These are phyloP conservation scores for Panicum hallii DNA, from an alignment of 202 grass and related monocot species.

Conservation along the genomic window DNA sequence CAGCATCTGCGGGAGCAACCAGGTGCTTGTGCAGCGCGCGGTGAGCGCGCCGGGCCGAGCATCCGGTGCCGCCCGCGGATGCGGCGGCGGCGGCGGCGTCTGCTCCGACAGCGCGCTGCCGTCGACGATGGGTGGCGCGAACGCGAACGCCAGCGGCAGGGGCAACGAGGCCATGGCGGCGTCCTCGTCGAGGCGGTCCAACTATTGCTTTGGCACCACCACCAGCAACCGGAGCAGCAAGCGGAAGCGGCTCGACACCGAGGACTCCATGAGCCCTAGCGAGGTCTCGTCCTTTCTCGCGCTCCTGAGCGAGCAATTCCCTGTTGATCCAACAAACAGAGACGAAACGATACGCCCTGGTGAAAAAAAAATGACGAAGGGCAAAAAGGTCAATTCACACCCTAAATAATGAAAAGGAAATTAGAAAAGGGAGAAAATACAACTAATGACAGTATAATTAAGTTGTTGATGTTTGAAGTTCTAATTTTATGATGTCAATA, in stretches of 20 bases:
- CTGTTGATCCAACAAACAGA: not conserved
- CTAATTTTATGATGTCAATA: too few species aligned
- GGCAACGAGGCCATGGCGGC: conserved; percentile 26
- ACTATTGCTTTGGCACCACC: conserved; percentile 53
- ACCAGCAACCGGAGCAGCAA: conserved; percentile 65
- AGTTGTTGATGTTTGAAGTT: too few species aligned
- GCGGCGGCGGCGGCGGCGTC: not conserved
- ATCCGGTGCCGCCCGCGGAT: too few species aligned
- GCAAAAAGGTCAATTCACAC: too few species aligned
- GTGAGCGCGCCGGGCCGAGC: conserved; percentile 38
- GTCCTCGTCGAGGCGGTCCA: conserved; percentile 42
- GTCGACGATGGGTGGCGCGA: conserved; percentile 51
- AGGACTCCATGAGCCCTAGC: conserved; percentile 70
- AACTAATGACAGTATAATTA: too few species aligned
- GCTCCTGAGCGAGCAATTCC: not conserved
- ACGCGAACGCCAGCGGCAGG: conserved; percentile 37
- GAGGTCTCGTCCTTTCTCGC: conserved; percentile 19
- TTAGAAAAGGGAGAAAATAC: too few species aligned
- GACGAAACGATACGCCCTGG: too few species aligned
- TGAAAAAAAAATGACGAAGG: too few species aligned
- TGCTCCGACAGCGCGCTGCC: conserved; percentile 14
- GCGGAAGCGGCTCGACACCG: conserved; percentile 74
- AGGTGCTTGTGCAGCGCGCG: conserved; percentile 49
- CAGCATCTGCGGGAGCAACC: conserved; percentile 82
- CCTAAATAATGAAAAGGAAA: too few species aligned